A percentile compares a stretch with the other conserved stretches of the same genome.
phyloP scores from a whole-genome alignment of 2,329 filamentous ascomycete species.

The Paecilomyces dactylethromorphus region DNA sequence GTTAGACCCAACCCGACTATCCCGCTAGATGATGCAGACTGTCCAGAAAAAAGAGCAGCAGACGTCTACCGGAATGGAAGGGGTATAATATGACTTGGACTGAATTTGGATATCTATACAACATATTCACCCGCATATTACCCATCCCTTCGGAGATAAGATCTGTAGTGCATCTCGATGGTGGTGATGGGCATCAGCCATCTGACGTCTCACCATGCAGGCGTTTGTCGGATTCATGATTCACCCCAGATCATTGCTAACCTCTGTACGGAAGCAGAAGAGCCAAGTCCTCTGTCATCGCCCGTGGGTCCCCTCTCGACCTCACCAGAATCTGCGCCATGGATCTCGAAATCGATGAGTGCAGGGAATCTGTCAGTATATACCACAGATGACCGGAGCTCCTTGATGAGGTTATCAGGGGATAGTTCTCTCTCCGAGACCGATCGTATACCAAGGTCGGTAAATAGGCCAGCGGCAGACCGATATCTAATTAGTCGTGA shows the following conservation, averaged over 20 bases:
- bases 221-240: not conserved
- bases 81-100: not conserved
- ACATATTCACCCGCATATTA: not conserved
- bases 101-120: not conserved
- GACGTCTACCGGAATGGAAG: not conserved
- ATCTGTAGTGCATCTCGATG: not conserved
- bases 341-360: slow-evolving; percentile 43
- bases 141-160: not conserved
- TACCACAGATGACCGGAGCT: slow-evolving; percentile 50
- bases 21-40: not conserved
- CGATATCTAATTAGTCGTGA: not conserved
- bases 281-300: slow-evolving; percentile 34
- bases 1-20: not conserved
- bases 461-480: slow-evolving; percentile 6
- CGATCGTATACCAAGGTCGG: slow-evolving; percentile 70
- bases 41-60: not conserved
- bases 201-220: not conserved
- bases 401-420: slow-evolving; percentile 65
- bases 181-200: not conserved
- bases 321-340: slow-evolving; percentile 26
- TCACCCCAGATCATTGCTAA: slow-evolving; percentile 3
- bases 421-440: slow-evolving; percentile 63
- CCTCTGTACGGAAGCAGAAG: slow-evolving; percentile 17
- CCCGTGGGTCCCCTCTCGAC: slow-evolving; percentile 29
- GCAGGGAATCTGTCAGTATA: slow-evolving; percentile 42